These are phyloP conservation scores for Trypanosoma grayi DNA, from an alignment of 208 protist species.

Conservation along the genomic window DNA sequence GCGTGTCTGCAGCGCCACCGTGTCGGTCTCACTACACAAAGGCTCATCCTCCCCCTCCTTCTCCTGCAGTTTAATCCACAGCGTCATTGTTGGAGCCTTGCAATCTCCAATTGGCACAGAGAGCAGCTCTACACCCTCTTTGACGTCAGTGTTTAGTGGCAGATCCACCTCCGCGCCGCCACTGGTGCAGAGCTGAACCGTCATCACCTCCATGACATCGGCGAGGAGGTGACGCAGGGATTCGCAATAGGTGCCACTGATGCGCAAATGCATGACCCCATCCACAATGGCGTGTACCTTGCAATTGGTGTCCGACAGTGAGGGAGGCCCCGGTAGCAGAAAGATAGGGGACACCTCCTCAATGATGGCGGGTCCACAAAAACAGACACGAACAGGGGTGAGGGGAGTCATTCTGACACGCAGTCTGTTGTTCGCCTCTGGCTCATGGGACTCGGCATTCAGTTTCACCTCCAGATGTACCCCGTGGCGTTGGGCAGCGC, in stretches of 20 bases:
- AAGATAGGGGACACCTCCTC: slow-evolving; percentile 18
- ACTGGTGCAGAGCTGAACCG: background rate
- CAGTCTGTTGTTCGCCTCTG: background rate
- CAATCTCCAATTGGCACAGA: background rate
- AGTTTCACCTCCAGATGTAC: background rate
- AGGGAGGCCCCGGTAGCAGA: slow-evolving; percentile 14
- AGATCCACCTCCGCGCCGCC: background rate
- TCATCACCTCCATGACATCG: background rate
- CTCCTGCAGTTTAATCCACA: slow-evolving; percentile 7
- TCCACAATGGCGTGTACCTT: background rate
- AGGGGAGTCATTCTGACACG: background rate
- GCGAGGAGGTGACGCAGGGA: background rate
- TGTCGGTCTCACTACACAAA: background rate
- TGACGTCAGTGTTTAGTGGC: background rate
- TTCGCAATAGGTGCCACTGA: background rate
- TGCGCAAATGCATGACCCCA: slow-evolving; percentile 1
- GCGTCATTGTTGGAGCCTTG: background rate
- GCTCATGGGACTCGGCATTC: background rate
- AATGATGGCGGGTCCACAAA: slow-evolving; percentile 26
- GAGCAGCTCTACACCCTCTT: background rate
- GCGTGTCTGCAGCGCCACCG: background rate
- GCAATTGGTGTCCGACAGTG: background rate
- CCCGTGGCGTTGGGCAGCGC: background rate
- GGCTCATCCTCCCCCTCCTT: background rate
- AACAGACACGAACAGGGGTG: slow-evolving; percentile 1